These are phyloP conservation scores for Pseudomassariella vexata DNA, from an alignment of 2,329 filamentous ascomycete genomes.

Conservation along the genomic window DNA sequence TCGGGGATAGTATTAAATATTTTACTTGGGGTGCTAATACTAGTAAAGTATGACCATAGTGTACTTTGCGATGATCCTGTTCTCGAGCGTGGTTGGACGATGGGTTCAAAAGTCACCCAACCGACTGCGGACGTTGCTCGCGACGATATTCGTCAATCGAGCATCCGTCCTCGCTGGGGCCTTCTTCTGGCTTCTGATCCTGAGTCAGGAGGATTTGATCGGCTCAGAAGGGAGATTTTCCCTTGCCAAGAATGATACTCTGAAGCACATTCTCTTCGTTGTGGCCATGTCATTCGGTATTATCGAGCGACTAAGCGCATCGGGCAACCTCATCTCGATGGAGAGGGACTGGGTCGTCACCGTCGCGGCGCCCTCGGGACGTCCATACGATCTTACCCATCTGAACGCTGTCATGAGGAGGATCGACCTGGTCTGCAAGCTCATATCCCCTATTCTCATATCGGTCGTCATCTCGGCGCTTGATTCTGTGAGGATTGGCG, in stretches of 20 bases:
- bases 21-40: too few species aligned
- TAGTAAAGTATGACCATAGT: constrained; percentile 23
- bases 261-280: constrained; percentile 27
- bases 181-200: constrained; percentile 31
- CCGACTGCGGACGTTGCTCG: constrained; percentile 32
- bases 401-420: constrained; percentile 50
- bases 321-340: constrained; percentile 38
- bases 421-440: constrained; percentile 53
- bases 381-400: constrained; percentile 30
- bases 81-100: constrained; percentile 34
- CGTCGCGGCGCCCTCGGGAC: constrained; percentile 24
- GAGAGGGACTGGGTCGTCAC: constrained; percentile 39
- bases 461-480: constrained; percentile 38
- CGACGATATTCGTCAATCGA: constrained; percentile 34
- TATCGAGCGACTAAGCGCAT: constrained; percentile 33
- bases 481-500: constrained; percentile 34
- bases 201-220: constrained; percentile 19
- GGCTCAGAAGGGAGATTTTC: constrained; percentile 10
- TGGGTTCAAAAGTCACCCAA: constrained; percentile 34
- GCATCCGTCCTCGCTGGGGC: constrained; percentile 33
- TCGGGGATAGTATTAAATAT: neutral
- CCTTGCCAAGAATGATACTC: constrained; percentile 14
- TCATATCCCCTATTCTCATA: constrained; percentile 45
- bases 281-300: constrained; percentile 31
- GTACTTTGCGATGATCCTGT: constrained; percentile 31